Base-by-base conservation (phyloP, 352 stramenopile genomes). In the Thraustochytrium sp. region DNA sequence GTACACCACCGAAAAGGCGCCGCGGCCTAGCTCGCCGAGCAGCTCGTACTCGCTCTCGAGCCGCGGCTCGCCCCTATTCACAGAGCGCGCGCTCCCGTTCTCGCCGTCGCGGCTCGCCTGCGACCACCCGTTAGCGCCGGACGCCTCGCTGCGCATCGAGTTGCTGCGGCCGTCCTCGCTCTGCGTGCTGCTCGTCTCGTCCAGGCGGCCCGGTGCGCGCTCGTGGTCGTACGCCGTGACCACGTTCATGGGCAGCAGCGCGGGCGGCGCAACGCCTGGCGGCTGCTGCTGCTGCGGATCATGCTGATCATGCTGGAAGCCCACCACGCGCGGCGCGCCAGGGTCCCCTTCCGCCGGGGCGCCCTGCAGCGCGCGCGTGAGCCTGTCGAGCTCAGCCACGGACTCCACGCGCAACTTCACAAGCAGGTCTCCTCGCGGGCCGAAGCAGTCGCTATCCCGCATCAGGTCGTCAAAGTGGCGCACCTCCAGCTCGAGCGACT, bases 1-100 rank as follows among this genome's bases (percentile, higher is more conserved):
- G 9, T 82, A 65, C 44, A 84, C 68, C 5, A 63, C 72, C 0
- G 46, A 72, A 34, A 84, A 82, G n/a, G 74, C 74, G 29, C 74
- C 74, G 1, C 40, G 18, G 42, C 74, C 74, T 21, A 82, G 74
- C 40, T 82, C 74, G 18, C 74, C 74, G 5, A 80, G 49, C 1
- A 82, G 55, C 31, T 51, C 34, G 36, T 37, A 82, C 37, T 54
- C 23, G 16, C 16, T n/a, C n/a, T 82, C 74, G 5, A 82, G 40
- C 26, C 53, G 54, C 26, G 26, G 48, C 36, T 80, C n/a, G 1
- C 26, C 26, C 8, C 62, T 55, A 18, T 75, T 44, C 62, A 29
- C 31, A 23, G 59, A 29, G 59, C 31, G 16, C n/a, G 59, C 9
- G 49, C 34, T 62, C 65, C 34, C 31, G 13, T 61, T 38, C 26